Percentiles rank a stretch among this genome's conserved stretches.
Conservation (phyloP, 345 rosid genomes). For the Salix arbutifolia region DNA sequence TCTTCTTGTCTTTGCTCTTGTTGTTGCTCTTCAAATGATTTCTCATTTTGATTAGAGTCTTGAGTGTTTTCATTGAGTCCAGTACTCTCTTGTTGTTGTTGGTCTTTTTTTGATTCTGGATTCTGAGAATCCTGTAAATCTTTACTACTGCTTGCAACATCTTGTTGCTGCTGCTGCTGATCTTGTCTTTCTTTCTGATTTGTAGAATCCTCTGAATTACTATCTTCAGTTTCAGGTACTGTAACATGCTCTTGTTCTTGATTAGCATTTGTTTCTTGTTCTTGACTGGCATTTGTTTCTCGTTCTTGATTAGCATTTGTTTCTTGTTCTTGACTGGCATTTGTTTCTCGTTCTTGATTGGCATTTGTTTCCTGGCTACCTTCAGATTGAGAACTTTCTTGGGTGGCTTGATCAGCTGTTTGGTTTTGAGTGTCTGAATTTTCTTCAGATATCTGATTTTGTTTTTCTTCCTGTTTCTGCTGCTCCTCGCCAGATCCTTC, state of each 20-base stretch:
- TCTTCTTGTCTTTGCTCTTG: conserved; percentile 46
- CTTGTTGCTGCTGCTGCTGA: background rate
- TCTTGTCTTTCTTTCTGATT: background rate
- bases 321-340: background rate
- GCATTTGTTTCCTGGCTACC: conserved; percentile 15
- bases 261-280: background rate
- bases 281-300: background rate
- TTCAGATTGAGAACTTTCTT: conserved; percentile 15
- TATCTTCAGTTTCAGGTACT: background rate
- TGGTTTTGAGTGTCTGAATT: conserved; percentile 17
- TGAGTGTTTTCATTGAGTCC: conserved; percentile 3
- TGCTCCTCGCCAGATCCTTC: conserved; percentile 40
- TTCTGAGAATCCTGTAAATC: conserved; percentile 2
- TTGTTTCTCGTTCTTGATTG: background rate
- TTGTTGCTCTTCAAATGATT: conserved; percentile 36
- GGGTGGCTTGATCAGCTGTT: conserved; percentile 11
- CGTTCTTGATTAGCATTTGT: background rate
- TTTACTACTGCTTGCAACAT: background rate
- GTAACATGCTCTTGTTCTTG: background rate
- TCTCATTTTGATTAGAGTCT: conserved; percentile 18
- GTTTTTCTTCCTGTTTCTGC: conserved; percentile 26
- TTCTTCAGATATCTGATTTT: conserved; percentile 44
- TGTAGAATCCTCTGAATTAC: background rate
- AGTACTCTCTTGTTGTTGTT: background rate
- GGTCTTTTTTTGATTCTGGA: background rate